A percentile compares a stretch with the other conserved stretches of the same genome.
Evolutionary conservation across 805 yeast species (phyloP).

Genomic region (Wickerhamiella sergipiensis): DNA sequence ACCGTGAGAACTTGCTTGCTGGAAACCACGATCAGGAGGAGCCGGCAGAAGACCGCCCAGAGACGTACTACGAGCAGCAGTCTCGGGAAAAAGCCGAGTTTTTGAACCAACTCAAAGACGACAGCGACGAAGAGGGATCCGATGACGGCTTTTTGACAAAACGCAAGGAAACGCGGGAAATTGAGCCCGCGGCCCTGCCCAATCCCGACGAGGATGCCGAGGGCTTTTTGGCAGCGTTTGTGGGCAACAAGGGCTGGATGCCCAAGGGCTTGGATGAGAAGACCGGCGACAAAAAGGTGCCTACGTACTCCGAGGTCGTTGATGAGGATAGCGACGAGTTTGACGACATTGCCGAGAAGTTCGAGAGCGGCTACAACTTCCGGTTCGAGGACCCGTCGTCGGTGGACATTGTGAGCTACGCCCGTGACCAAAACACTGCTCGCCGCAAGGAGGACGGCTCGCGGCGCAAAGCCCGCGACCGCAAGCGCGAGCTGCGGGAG

Average conservation of each 20-base stretch:
- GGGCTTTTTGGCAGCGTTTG: slow-evolving; percentile 58
- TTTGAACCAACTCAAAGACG: slow-evolving; percentile 45
- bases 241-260: slow-evolving; percentile 78
- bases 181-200: slow-evolving; percentile 36
- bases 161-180: slow-evolving; percentile 37
- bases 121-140: slow-evolving; percentile 30
- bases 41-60: slow-evolving; percentile 41
- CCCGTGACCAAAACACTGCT: slow-evolving; percentile 81
- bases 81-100: slow-evolving; percentile 60
- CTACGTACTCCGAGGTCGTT: slow-evolving; percentile 24
- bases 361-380: slow-evolving; percentile 88
- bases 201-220: slow-evolving; percentile 51
- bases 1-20: slow-evolving; percentile 64
- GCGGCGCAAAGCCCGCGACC: slow-evolving; percentile 73
- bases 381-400: slow-evolving; percentile 86
- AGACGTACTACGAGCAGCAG: slow-evolving; percentile 49
- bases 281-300: slow-evolving; percentile 29
- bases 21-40: slow-evolving; percentile 43
- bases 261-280: slow-evolving; percentile 54
- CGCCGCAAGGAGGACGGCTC: slow-evolving; percentile 64
- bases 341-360: slow-evolving; percentile 81
- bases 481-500: slow-evolving; percentile 40
- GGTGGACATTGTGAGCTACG: slow-evolving; percentile 85
- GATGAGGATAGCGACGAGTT: slow-evolving; percentile 72
- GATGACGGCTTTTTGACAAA: slow-evolving; percentile 41